Base-by-base conservation (phyloP, 2,329 filamentous ascomycete species). In the Cordyceps cicadae region DNA sequence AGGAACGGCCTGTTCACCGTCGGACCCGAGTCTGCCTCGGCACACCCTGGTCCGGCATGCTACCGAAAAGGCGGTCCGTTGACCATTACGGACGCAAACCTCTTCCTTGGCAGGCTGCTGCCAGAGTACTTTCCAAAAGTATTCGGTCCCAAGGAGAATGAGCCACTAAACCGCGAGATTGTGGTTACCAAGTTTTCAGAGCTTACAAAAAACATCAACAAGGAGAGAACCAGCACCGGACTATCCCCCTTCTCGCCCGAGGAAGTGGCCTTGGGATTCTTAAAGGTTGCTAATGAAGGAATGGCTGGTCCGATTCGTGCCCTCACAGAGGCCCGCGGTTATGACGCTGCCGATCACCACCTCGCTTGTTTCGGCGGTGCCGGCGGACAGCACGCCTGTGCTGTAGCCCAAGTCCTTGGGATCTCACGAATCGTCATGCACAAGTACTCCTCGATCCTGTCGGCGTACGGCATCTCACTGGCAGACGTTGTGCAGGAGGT, bases 1-100 rank as follows among this genome's bases (percentile, higher is more conserved):
- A 82, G 81, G 62, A 90, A 90, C 62, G 87, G 87, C 0, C 76
- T 91, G 2, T 89, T 91, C 64, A 82, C 86, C 1, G 87, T 90
- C 6, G 88, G 88, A 0, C 88, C 88, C 1, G 87, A 90, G 66
- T 88, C 85, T 29, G 86, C 87, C 1, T 82, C 83, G 39, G 87
- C 87, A 6, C 84, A 89, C 67, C 87, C 87, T 2, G 87, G 87
- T 0, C 87, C 87, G 2, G 86, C 86, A 0, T 89, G 86, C 63
- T 90, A 90, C 67, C 78, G 87, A n/a, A 89, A 90, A 69, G 85
- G 82, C 1, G 87, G 87, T 0, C 87, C 87, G 15, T 71, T 89
- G 14, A 88, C 87, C 1, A 86, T 90, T 49, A 90, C 87, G 0
- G 87, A 90, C 68, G 87, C 87, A 0, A 90, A 89, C 65, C 70